These are phyloP conservation scores for Blepharisma stoltei DNA, from an alignment of 73 alveolate species.

Conservation along the genomic window DNA sequence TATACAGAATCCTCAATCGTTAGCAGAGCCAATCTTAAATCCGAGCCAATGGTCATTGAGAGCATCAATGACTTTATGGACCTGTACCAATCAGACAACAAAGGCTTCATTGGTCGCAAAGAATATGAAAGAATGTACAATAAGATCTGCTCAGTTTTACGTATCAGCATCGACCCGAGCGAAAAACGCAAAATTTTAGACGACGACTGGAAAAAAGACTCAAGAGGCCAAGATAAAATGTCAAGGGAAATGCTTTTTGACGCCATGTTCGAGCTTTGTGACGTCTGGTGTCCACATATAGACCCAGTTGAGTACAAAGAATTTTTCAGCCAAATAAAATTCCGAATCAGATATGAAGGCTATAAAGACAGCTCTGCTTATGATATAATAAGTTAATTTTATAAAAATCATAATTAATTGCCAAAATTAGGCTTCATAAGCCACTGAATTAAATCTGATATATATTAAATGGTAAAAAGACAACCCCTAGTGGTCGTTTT, in stretches of 20 bases:
- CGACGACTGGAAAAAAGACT: neutral
- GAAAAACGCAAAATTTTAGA: neutral
- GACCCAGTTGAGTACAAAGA: constrained; percentile 56
- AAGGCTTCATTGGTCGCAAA: neutral
- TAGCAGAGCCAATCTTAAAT: too few species aligned
- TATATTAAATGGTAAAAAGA: neutral
- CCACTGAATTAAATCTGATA: too few species aligned
- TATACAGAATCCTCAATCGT: too few species aligned
- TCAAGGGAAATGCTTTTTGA: constrained; percentile 43
- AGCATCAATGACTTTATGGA: too few species aligned
- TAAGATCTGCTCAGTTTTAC: neutral
- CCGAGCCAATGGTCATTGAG: too few species aligned
- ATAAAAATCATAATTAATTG: neutral
- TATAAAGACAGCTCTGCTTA: constrained; percentile 52
- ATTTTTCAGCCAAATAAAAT: constrained; percentile 49
- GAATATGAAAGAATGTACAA: constrained; percentile 4
- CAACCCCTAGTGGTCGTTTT: constrained; percentile 19
- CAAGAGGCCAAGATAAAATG: constrained; percentile 31
- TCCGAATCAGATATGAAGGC: constrained; percentile 56
- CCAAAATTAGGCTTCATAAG: too few species aligned
- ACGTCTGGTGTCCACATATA: constrained; percentile 65
- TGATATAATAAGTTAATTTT: constrained; percentile 28
- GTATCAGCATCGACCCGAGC: neutral
- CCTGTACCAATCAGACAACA: neutral
- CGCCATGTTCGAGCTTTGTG: constrained; percentile 57